Evolutionary conservation across 140 eudicot species (phyloP).

Genomic region (Flaveria floridana): DNA sequence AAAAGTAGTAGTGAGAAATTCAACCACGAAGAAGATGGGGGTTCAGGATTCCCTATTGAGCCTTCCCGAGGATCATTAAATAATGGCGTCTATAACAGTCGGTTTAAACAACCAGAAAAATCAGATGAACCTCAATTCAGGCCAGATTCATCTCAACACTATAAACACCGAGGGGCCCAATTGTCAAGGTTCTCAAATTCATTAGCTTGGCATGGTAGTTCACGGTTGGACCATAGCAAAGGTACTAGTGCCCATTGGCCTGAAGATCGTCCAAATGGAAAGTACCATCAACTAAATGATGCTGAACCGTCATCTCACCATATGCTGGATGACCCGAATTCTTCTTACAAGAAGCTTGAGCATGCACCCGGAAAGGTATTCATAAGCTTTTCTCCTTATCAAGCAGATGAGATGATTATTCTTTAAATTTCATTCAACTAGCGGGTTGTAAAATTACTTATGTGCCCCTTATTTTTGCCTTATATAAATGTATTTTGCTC

Average conservation of each 20-base stretch:
- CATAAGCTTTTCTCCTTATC: neutral
- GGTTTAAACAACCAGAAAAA: slow-evolving; percentile 39
- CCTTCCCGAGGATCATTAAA: slow-evolving; percentile 45
- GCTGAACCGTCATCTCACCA: slow-evolving; percentile 57
- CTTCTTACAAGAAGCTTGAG: slow-evolving; percentile 55
- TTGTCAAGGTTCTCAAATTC: slow-evolving; percentile 73
- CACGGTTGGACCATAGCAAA: slow-evolving; percentile 59
- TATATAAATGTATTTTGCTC: too few species aligned
- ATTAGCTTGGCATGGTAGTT: slow-evolving; percentile 72
- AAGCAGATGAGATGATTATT: too few species aligned
- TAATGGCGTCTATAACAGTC: slow-evolving; percentile 36
- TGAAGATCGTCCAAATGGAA: slow-evolving; percentile 46
- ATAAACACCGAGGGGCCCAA: slow-evolving; percentile 48
- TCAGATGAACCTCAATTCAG: slow-evolving; percentile 34
- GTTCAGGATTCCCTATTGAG: slow-evolving; percentile 61
- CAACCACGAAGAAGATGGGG: slow-evolving; percentile 59
- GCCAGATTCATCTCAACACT: slow-evolving; percentile 49
- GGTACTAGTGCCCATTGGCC: slow-evolving; percentile 55
- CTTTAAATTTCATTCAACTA: too few species aligned
- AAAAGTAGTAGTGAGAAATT: slow-evolving; percentile 67
- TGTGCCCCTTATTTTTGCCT: too few species aligned
- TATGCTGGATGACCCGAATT: slow-evolving; percentile 45
- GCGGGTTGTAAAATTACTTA: too few species aligned
- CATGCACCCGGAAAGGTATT: slow-evolving; percentile 46
- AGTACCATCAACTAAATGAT: slow-evolving; percentile 49